phyloP scores from a whole-genome alignment of 108 stramenopile genomes.

The Cyclostephanos invisitatus region DNA sequence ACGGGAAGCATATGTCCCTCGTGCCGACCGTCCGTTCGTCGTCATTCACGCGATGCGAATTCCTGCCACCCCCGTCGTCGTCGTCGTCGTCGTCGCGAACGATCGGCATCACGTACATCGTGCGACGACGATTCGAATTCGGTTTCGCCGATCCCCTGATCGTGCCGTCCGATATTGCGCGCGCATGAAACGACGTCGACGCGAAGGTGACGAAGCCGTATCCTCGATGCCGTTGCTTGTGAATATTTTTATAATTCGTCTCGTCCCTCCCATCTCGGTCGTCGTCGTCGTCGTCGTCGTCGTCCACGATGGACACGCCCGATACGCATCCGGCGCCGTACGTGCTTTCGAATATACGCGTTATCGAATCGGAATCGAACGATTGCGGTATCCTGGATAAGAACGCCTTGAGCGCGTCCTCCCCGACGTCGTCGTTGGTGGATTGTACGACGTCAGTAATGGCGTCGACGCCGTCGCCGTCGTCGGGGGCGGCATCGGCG shows the following conservation, averaged over 20 bases:
- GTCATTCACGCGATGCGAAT: neutral
- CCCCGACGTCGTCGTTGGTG: constrained; percentile 15
- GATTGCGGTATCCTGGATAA: constrained; percentile 71
- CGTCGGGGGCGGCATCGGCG: constrained; percentile 8
- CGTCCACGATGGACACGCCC: constrained; percentile 53
- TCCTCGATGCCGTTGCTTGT: constrained; percentile 53
- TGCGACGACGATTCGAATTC: constrained; percentile 57
- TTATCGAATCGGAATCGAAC: constrained; percentile 61
- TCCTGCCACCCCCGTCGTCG: no score
- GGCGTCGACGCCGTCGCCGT: neutral
- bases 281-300: constrained; percentile 17
- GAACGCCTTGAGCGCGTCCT: constrained; percentile 59
- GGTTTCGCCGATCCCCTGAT: constrained; percentile 59
- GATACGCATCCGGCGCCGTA: constrained; percentile 47
- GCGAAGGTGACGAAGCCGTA: constrained; percentile 76
- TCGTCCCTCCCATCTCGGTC: constrained; percentile 3
- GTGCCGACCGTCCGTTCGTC: neutral
- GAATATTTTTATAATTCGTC: neutral
- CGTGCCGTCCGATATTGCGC: constrained; percentile 51
- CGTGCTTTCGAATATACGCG: constrained; percentile 49
- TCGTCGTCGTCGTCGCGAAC: neutral
- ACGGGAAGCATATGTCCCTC: constrained; percentile 65
- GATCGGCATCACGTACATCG: constrained; percentile 65
- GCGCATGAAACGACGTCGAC: constrained; percentile 17
- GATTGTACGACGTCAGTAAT: no score